Conservation (phyloP, 805 yeast genomes). For the Candida maesae region DNA sequence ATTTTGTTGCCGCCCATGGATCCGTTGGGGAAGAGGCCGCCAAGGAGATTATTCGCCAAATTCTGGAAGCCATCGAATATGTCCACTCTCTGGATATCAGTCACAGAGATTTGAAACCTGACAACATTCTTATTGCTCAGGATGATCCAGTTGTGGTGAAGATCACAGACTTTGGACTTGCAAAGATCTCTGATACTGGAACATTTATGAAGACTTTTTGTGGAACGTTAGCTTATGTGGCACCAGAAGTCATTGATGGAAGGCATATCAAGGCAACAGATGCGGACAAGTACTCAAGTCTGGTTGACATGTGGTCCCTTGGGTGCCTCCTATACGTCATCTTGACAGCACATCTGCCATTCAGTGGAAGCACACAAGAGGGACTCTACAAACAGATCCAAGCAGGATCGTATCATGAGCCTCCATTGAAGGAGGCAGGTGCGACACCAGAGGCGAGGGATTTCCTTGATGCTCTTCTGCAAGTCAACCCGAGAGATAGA, state of each 20-base stretch:
- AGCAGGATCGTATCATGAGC: conserved; percentile 75
- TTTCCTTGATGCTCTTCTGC: conserved; percentile 66
- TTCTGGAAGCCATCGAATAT: conserved; percentile 76
- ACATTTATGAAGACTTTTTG: conserved; percentile 94
- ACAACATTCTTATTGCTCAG: conserved; percentile 83
- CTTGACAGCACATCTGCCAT: conserved; percentile 90
- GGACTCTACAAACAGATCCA: conserved; percentile 74
- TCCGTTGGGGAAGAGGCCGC: conserved; percentile 89
- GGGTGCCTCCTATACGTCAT: conserved; percentile 94
- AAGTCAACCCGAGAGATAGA: conserved; percentile 71
- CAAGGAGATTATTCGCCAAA: conserved; percentile 80
- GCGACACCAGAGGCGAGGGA: conserved; percentile 67
- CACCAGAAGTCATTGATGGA: conserved; percentile 79
- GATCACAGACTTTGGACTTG: conserved; percentile 94
- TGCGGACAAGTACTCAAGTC: conserved; percentile 59
- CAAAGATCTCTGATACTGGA: conserved; percentile 81
- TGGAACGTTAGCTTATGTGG: conserved; percentile 95
- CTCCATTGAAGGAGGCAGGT: conserved; percentile 62
- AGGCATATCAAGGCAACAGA: conserved; percentile 28
- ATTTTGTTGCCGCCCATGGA: conserved; percentile 90
- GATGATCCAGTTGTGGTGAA: conserved; percentile 91
- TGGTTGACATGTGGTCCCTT: conserved; percentile 97
- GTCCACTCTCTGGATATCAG: conserved; percentile 88
- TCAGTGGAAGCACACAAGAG: conserved; percentile 89
- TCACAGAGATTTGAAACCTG: conserved; percentile 97